Evolutionary conservation across 176 grass and related monocot species (phyloP), one percentile per base, ranked within the genome.

Genomic region (Echinochloa phyllopogon): DNA sequence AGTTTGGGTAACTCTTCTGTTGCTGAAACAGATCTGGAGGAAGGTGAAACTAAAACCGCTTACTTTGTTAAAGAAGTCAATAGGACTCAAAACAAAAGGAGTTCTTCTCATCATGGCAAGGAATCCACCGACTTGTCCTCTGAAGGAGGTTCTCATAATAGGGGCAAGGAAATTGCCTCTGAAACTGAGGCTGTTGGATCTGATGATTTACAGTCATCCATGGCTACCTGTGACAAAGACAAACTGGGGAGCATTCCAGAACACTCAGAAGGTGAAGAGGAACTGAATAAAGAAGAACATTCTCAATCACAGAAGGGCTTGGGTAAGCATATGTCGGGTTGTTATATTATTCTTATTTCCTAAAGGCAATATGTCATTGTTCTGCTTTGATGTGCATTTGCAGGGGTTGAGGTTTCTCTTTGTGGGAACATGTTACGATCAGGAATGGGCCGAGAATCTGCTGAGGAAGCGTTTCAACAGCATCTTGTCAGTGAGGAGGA

Each of bases 341-440:
- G 67, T 45, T 45, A 76, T 78, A 21, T 47, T 51, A 20, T 83
- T 74, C 21, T 84, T 80, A 48, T 78, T 77, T 74, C 51, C 51
- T 47, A 63, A 39, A 76, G n/a, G 47, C 79, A 75, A 21, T 10
- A 15, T 92, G 72, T 92, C 48, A 71, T 67, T 68, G 65, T 82
- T 77, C 61, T 85, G 18, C 69, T 80, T 87, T 89, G 8, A 38
- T 91, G 42, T 78, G 25, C 82, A 71, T 55, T 87, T 66, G 57
- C 87, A 99, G 97, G 89, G 64, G 87, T 93, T 64, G 92, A 94
- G 79, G 94, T 99, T 86, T 99, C 97, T 79, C 90, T 94, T 68
- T 99, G 97, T 86, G 94, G 94, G 45, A 88, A 92, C 84, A 67
- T 99, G 50, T 69, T 99, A 86, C 89, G 52, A 23, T 81, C 90